Evolutionary conservation across 352 stramenopile genomes (phyloP), one percentile per base, ranked within the genome.

Genomic region (Phytophthora multivora): DNA sequence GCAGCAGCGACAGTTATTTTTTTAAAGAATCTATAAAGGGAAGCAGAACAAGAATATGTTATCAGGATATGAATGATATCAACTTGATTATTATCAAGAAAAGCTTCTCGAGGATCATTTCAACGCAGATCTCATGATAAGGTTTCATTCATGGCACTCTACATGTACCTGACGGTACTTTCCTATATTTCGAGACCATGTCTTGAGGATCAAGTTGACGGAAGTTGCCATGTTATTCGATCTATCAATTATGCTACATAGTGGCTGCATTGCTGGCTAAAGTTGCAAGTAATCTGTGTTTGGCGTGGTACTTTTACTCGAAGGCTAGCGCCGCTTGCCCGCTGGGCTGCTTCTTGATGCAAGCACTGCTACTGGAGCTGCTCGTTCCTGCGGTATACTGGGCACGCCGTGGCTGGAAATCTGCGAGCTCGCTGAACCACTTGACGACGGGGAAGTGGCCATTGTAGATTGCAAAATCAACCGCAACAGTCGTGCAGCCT

Each of bases 381-480:
- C 10, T 59, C 5, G 9, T 31, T 40, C 25, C 51, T 39, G 18
- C 15, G 4, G 56, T 67, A 43, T 57, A 52, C n/a, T 63, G 62
- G n/a, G 58, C 38, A 38, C 7, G 46, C 45, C 39, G 33, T 23
- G 58, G 63, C 11, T 66, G 57, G 59, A 72, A 69, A 57, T 72
- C 43, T 26, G 63, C 62, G 23, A 73, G 71, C 16, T 79, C 63
- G 41, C 69, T 75, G 56, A 82, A 78, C 60, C 63, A 91, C 51
- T 75, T 77, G 12, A 89, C 69, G 9, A 90, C 77, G 12, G 80
- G 49, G 19, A 90, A 64, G 43, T 93, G 76, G 18, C 80, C 77
- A 43, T 89, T 90, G 73, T 80, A 89, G 21, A 80, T 75, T 13
- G 85, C 85, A 46, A 87, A 88, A 53, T 83, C 75, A 38, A 87